Evolutionary conservation across 306 rosid genomes (phyloP).

Genomic region (Cicer cuneatum): DNA sequence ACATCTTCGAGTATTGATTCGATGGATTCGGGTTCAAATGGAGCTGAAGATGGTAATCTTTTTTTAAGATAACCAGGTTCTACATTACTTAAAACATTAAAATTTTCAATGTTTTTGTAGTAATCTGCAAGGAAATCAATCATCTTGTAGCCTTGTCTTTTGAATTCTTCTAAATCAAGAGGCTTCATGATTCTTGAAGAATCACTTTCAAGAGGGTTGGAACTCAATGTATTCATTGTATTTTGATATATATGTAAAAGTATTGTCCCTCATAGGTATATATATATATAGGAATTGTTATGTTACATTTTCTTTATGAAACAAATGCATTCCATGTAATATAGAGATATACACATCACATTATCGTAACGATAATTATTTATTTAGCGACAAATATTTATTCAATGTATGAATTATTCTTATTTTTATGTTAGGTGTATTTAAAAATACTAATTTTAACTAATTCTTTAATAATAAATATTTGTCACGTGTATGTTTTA

Average conservation of each 20-base stretch:
- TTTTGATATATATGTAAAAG: not conserved
- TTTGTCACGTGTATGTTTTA: too few relatives aligned
- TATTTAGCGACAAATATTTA: too few relatives aligned
- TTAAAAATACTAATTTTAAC: too few relatives aligned
- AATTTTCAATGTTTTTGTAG: constrained; percentile 48
- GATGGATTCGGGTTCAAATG: constrained; percentile 53
- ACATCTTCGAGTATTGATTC: constrained; percentile 64
- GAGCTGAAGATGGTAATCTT: constrained; percentile 52
- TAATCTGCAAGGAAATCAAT: constrained; percentile 68
- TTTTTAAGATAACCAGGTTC: constrained; percentile 55
- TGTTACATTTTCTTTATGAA: too few relatives aligned
- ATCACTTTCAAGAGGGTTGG: constrained; percentile 12
- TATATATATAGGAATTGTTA: not conserved
- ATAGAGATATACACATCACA: too few relatives aligned
- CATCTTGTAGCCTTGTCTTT: constrained; percentile 66
- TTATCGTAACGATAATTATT: too few relatives aligned
- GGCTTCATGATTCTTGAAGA: constrained; percentile 38
- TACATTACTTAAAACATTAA: constrained; percentile 55
- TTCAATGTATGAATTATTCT: too few relatives aligned
- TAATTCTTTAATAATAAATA: too few relatives aligned
- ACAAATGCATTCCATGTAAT: too few relatives aligned
- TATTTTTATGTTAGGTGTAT: too few relatives aligned
- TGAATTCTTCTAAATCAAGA: constrained; percentile 63
- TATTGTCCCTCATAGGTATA: not conserved
- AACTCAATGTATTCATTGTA: not conserved